Evolutionary conservation across 495 filamentous ascomycete genomes (phyloP).

Genomic region (Aspergillus kassunensis): DNA sequence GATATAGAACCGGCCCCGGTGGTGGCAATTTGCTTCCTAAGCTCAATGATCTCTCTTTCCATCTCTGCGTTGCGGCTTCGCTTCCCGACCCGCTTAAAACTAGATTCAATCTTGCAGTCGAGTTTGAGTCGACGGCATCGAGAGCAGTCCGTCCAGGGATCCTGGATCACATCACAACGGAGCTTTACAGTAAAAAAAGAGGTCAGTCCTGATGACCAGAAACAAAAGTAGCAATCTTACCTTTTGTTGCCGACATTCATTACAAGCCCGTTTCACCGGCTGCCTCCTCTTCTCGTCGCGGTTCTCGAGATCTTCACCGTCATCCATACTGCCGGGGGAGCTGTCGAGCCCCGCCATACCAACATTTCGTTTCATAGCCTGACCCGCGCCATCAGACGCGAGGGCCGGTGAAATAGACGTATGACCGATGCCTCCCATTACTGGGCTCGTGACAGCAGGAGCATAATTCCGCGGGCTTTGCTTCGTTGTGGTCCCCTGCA

Average conservation of each 20-base stretch:
- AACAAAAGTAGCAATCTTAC: conserved; percentile 37
- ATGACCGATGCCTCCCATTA: conserved; percentile 43
- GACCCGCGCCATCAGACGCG: conserved; percentile 29
- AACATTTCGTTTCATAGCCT: conserved; percentile 45
- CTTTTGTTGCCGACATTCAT: conserved; percentile 95
- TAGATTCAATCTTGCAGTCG: conserved; percentile 86
- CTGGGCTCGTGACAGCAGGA: conserved; percentile 37
- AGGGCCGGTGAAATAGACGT: conserved; percentile 29
- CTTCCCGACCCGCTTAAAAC: conserved; percentile 92
- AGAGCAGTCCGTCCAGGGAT: conserved; percentile 75
- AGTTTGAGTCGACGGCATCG: conserved; percentile 83
- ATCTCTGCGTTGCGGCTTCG: conserved; percentile 87
- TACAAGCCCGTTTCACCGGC: conserved; percentile 84
- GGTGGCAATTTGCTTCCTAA: conserved; percentile 66
- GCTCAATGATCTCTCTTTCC: conserved; percentile 63
- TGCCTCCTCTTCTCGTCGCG: conserved; percentile 61
- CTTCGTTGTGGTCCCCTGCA: conserved; percentile 29
- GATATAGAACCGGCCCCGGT: conserved; percentile 42
- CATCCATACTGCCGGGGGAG: conserved; percentile 67
- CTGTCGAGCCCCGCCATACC: conserved; percentile 54
- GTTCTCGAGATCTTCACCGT: conserved; percentile 55
- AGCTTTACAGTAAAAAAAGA: conserved; percentile 53
- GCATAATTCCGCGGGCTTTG: conserved; percentile 33
- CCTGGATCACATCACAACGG: conserved; percentile 86
- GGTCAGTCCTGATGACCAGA: conserved; percentile 5